These are phyloP conservation scores for Nicotiana knightiana DNA, from an alignment of 257 asterid genomes.

Conservation along the genomic window DNA sequence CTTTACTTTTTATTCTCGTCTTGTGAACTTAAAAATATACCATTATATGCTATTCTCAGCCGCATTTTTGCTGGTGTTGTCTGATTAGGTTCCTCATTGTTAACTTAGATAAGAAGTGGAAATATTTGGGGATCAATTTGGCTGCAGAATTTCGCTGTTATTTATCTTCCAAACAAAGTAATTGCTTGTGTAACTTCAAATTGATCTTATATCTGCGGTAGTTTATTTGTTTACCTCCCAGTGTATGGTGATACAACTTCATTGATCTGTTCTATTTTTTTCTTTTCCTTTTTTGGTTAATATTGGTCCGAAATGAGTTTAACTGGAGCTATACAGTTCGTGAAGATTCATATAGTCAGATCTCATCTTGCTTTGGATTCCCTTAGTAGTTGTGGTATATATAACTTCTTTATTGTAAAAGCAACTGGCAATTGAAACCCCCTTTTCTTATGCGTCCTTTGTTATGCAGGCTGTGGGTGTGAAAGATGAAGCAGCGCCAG, in stretches of 20 bases:
- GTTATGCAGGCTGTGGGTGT: constrained; percentile 58
- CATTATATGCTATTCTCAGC: neutral
- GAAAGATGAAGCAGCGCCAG: constrained; percentile 47
- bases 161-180: neutral
- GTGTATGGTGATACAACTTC: neutral
- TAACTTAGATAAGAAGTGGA: neutral
- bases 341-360: neutral
- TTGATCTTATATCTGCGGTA: neutral
- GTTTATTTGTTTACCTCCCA: neutral
- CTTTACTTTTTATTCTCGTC: neutral
- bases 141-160: neutral
- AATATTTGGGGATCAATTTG: neutral
- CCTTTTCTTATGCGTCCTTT: neutral
- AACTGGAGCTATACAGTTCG: neutral
- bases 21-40: neutral
- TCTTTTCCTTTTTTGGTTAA: no score
- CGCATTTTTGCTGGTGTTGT: neutral
- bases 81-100: neutral
- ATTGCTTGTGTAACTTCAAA: neutral
- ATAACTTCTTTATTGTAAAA: neutral
- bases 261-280: neutral
- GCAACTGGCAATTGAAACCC: neutral
- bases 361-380: neutral
- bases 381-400: neutral
- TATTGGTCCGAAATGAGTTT: neutral